Base-by-base conservation (phyloP, 192 early-diverging fungal species). In the Jimgerdemannia flammicorona region DNA sequence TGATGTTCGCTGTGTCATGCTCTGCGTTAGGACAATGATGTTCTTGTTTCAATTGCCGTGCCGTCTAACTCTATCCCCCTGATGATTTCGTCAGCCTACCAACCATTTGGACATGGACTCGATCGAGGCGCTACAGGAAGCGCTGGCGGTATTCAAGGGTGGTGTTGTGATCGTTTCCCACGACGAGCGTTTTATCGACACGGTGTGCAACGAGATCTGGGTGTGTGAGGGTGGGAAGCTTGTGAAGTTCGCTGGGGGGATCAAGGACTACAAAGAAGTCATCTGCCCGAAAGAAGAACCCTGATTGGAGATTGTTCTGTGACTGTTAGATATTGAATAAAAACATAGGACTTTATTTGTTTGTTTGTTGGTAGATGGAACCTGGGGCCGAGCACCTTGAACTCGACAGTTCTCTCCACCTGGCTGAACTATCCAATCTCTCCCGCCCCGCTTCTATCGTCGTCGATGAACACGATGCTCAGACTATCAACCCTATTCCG, bases 111-210 rank as follows among this genome's bases (percentile, higher is more conserved):
- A 95, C 84, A 91, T 95, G 89, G 91, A 91, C 69, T 96, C 96
- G 67, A 98, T 99, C 72, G 98, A 99, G 81, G 95, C 97, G 10
- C 87, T 99, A 49, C 90, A 93, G 43, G 86, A 86, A 11, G 96
- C 98, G 40, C 83, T 98, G 74, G 90, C 88, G 63, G 89, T 88
- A 74, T 99, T 96, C 81, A 88, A 92, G 73, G 98, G 98, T 75
- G 98, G 96, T 54, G 93, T 99, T 14, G 93, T 96, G 67, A 89
- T 99, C 72, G 97, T 99, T 64, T 95, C 93, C 71, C 98, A 99
- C 91, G 97, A 99, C 85, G 97, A 98, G 82, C 88, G 98, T 43
- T 93, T 99, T 77, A 99, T 99, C 70, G 89, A 88, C 77, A 84
- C 88, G 11, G 91, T 94, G n/a, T 92, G 93, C 84, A 90, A 84